phyloP scores from a whole-genome alignment of 495 filamentous ascomycete genomes.

The Schizothecium vesticola region DNA sequence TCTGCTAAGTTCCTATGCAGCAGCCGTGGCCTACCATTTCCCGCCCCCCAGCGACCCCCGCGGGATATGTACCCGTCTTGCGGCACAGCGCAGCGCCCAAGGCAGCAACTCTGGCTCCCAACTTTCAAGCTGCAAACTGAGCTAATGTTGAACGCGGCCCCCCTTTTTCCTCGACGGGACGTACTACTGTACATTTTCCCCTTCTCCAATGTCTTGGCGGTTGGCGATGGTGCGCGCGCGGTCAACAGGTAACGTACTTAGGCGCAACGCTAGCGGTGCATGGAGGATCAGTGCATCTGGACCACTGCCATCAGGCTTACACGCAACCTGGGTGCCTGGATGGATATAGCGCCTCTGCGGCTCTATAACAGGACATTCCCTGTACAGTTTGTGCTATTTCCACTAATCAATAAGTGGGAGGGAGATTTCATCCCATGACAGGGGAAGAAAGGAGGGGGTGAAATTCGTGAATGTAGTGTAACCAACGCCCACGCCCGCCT shows the following conservation, averaged over 20 bases:
- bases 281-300: neutral
- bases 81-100: neutral
- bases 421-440: no score
- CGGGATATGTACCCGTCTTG: constrained; percentile 9
- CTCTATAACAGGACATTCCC: neutral
- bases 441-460: neutral
- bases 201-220: neutral
- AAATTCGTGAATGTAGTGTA: neutral
- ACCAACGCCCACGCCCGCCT: neutral
- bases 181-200: neutral
- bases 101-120: neutral
- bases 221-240: neutral
- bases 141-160: neutral
- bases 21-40: neutral
- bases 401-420: neutral
- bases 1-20: neutral
- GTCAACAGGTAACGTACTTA: neutral
- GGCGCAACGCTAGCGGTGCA: neutral
- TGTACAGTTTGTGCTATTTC: neutral
- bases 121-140: neutral
- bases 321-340: neutral
- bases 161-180: neutral
- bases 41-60: neutral
- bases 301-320: neutral
- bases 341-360: neutral